These are phyloP conservation scores for Caryopteris hybrid DNA, from an alignment of 305 asterid species.

Conservation along the genomic window DNA sequence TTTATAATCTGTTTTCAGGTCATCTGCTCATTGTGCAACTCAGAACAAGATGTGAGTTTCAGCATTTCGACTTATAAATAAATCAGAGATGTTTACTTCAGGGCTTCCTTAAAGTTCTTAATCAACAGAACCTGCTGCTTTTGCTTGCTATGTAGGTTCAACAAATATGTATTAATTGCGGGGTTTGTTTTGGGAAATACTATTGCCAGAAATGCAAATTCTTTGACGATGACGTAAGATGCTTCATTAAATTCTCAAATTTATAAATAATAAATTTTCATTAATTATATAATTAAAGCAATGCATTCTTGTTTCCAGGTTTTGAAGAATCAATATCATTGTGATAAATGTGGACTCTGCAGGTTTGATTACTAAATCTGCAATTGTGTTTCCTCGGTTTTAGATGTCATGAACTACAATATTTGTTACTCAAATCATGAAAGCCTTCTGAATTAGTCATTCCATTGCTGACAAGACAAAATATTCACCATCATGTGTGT, in stretches of 20 bases:
- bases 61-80: not conserved
- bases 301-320: constrained; percentile 26
- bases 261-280: not conserved
- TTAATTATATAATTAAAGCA: not conserved
- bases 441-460: too few relatives aligned
- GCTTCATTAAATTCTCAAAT: not conserved
- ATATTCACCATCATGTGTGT: too few relatives aligned
- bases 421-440: too few relatives aligned
- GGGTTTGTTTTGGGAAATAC: constrained; percentile 64
- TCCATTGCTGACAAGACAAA: too few relatives aligned
- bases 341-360: constrained; percentile 85
- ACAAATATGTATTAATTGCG: constrained; percentile 53
- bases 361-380: too few relatives aligned
- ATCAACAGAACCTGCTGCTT: too few relatives aligned
- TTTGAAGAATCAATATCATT: constrained; percentile 76
- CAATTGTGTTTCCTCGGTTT: too few relatives aligned
- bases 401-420: too few relatives aligned
- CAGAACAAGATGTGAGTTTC: constrained; percentile 74
- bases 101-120: too few relatives aligned
- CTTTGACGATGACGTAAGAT: constrained; percentile 72
- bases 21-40: constrained; percentile 55
- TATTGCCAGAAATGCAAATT: constrained; percentile 67
- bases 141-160: constrained; percentile 42
- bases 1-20: constrained; percentile 39
- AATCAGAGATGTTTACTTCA: too few relatives aligned